Percentiles rank a stretch among this genome's conserved stretches.
Evolutionary conservation across 2,329 filamentous ascomycete genomes (phyloP).

Genomic region (Nemania serpens): DNA sequence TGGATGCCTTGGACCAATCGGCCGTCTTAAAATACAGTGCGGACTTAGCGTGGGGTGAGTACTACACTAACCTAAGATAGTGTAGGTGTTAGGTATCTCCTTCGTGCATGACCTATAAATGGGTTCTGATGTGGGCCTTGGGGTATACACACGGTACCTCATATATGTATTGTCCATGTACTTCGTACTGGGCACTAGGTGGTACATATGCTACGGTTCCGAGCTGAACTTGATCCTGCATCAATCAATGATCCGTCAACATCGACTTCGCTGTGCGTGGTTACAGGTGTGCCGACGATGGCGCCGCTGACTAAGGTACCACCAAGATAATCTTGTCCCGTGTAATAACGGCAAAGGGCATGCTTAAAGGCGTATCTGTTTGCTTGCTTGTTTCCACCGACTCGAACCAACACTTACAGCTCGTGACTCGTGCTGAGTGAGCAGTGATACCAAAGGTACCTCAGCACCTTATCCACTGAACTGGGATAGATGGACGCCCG

Average conservation of each 20-base stretch:
- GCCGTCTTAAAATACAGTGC: slow-evolving; percentile 4
- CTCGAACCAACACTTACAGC: neutral
- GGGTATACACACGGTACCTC: neutral
- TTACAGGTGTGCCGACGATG: slow-evolving; percentile 7
- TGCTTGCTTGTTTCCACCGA: too few species aligned
- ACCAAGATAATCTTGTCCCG: neutral
- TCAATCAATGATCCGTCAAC: too few species aligned
- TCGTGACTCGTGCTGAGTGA: slow-evolving; percentile 13
- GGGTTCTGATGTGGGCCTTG: too few species aligned
- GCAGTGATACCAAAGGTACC: neutral
- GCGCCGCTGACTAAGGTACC: slow-evolving; percentile 17
- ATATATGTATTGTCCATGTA: neutral
- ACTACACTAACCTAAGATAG: neutral
- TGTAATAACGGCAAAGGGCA: neutral
- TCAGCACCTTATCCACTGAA: slow-evolving; percentile 20
- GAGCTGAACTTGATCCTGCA: slow-evolving; percentile 1
- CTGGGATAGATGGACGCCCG: slow-evolving; percentile 6
- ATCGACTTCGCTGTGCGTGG: slow-evolving; percentile 9
- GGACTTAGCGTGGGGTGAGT: slow-evolving; percentile 17
- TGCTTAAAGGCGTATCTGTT: too few species aligned
- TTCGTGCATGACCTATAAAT: neutral
- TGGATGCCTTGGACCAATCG: slow-evolving; percentile 21
- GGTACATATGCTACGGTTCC: slow-evolving; percentile 3
- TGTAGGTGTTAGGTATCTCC: neutral
- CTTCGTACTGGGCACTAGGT: too few species aligned